phyloP scores from a whole-genome alignment of 352 stramenopile genomes.

The Phytophthora rubi region DNA sequence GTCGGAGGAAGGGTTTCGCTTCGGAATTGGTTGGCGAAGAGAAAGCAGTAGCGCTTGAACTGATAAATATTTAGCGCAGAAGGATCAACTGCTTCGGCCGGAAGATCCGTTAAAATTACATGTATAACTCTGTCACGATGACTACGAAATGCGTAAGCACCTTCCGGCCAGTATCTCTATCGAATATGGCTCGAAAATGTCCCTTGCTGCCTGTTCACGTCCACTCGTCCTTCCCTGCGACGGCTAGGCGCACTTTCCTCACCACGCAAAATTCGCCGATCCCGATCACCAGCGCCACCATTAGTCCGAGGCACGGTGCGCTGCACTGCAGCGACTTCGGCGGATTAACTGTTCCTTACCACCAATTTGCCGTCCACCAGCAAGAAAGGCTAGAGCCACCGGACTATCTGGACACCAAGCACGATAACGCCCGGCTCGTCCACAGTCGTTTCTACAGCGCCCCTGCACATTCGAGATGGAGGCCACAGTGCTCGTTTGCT shows the following conservation, averaged over 20 bases:
- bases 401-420: background rate
- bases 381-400: background rate
- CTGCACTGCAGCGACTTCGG: background rate
- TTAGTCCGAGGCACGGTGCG: slow-evolving; percentile 14
- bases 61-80: background rate
- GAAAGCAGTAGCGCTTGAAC: background rate
- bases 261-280: background rate
- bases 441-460: slow-evolving; percentile 10
- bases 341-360: slow-evolving; percentile 17
- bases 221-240: slow-evolving; percentile 6
- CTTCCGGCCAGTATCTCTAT: too few species aligned
- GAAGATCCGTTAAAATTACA: too few species aligned
- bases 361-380: background rate
- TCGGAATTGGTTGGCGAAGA: background rate
- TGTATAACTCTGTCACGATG: too few species aligned
- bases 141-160: too few species aligned
- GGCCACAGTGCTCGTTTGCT: slow-evolving; percentile 53
- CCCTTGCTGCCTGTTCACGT: background rate
- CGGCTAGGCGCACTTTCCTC: slow-evolving; percentile 3
- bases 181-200: too few species aligned
- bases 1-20: background rate
- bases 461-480: slow-evolving; percentile 41
- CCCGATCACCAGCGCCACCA: background rate
- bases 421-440: background rate
- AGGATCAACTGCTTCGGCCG: too few species aligned